These are phyloP conservation scores for Biscogniauxia sp. DNA, from an alignment of 2,329 filamentous ascomycete genomes.

Conservation along the genomic window DNA sequence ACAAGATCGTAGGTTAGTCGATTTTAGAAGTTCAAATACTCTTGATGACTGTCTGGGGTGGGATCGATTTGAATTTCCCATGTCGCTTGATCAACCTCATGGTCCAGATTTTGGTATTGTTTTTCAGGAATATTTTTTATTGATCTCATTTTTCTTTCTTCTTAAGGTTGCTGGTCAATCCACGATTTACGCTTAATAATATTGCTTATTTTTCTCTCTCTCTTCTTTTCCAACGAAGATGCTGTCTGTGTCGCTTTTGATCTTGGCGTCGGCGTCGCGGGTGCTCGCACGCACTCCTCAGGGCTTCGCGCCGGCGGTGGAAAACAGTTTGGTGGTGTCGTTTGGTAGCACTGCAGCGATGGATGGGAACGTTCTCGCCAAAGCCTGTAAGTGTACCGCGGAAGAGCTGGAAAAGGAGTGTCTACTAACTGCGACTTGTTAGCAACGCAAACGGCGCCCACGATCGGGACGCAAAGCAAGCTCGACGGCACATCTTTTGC, in stretches of 20 bases:
- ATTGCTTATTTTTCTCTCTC: not conserved
- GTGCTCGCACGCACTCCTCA: conserved; percentile 40
- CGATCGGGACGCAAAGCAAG: conserved; percentile 35
- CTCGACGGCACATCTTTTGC: conserved; percentile 42
- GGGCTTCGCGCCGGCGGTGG: conserved; percentile 40
- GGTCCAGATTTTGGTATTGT: not conserved
- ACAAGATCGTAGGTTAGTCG: not conserved
- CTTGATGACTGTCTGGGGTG: conserved; percentile 3
- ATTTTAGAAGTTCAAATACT: not conserved
- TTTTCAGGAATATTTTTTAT: conserved; percentile 2
- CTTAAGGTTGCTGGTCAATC: conserved; percentile 21
- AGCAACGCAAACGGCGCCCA: conserved; percentile 37
- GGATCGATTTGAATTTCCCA: conserved; percentile 10
- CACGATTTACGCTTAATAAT: conserved; percentile 9
- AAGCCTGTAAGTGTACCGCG: conserved; percentile 32
- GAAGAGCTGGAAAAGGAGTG: conserved; percentile 1
- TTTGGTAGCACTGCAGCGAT: conserved; percentile 37
- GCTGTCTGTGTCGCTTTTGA: conserved; percentile 31
- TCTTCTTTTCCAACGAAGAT: conserved; percentile 23
- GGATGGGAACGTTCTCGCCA: conserved; percentile 38
- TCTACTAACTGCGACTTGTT: conserved; percentile 9
- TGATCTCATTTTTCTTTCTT: conserved; percentile 6
- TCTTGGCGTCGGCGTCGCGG: conserved; percentile 33
- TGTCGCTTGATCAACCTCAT: conserved; percentile 1
- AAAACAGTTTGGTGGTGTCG: conserved; percentile 39